Evolutionary conservation across 78 protist genomes (phyloP).

Genomic region (Planoprotostelium fungivorum): DNA sequence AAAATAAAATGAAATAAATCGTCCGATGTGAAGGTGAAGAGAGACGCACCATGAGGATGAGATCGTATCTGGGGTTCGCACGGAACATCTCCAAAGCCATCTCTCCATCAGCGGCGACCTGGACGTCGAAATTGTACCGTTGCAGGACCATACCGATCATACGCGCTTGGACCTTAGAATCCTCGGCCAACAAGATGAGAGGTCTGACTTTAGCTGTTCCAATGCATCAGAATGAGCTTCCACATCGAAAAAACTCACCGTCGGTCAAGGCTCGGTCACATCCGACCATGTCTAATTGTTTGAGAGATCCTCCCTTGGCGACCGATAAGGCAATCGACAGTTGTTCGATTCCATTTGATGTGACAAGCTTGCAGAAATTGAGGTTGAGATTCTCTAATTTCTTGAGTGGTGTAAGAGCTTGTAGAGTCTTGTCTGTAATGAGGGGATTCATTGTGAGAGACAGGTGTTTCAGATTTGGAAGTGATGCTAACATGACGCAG

Average conservation of each 20-base stretch:
- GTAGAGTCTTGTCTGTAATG: not conserved
- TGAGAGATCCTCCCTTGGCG: not conserved
- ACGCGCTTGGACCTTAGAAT: slow-evolving; percentile 38
- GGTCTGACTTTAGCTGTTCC: slow-evolving; percentile 49
- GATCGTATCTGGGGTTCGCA: slow-evolving; percentile 46
- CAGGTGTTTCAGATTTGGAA: not conserved
- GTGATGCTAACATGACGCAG: not conserved
- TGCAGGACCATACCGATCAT: slow-evolving; percentile 39
- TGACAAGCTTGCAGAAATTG: not conserved
- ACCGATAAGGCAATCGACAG: not conserved
- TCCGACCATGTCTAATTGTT: not conserved
- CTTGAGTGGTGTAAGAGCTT: not conserved
- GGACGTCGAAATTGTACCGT: slow-evolving; percentile 58
- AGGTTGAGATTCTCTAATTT: not conserved
- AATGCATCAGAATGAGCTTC: not conserved
- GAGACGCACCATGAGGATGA: slow-evolving; percentile 36
- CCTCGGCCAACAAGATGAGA: slow-evolving; percentile 49
- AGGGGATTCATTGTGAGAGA: not conserved
- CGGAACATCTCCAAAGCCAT: slow-evolving; percentile 60
- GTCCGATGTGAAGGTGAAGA: too few relatives aligned
- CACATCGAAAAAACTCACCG: not conserved
- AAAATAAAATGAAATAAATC: not conserved
- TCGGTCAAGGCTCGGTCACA: not conserved
- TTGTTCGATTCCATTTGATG: not conserved
- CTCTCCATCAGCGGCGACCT: slow-evolving; percentile 55